Evolutionary conservation across 164 flowering plant genomes (phyloP), one percentile per base, ranked within the genome.

Genomic region (Kalanchoe fedtschenkoi): DNA sequence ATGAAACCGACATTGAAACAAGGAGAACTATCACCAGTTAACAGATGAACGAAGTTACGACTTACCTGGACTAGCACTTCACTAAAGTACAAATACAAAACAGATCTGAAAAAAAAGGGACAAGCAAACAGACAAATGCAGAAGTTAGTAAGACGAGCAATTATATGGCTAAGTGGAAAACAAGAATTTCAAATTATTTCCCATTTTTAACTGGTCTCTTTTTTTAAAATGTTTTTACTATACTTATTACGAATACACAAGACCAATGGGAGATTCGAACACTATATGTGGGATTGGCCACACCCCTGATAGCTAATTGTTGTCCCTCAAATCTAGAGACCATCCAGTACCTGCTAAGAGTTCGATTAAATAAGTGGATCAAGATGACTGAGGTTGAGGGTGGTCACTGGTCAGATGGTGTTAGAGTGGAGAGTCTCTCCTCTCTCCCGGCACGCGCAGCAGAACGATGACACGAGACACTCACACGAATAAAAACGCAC

Each of bases 11-110:
- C 24, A 19, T 8, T 9, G 11, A 58, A 16, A 34, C 41, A 3
- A 5, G 42, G 13, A 58, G 24, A 22, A 28, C 5, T 38, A 47
- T 13, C 24, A 53, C 30, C 0, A 58, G n/a, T n/a, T n/a, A 10
- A 64, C 37, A 43, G 3, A 10, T 28, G 58, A 44, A 61, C 28
- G 58, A 43, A 68, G 22, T 66, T 47, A 1, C 39, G 62, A 72
- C 86, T 60, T 74, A 95, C 99, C 99, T 90, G 88, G 75, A 76
- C 70, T 22, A 71, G 22, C 21, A 95, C 77, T 72, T 85, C 91
- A 62, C 96, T 85, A 71, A 82, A 55, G 77, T 84, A 90, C 44
- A 87, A 57, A 70, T 81, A 83, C 28, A 90, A 69, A 3, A 74
- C 77, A 68, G 74, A 81, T 56, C 99, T 95, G 96, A 85, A 87